A percentile compares a stretch with the other conserved stretches of the same genome.
These are phyloP conservation scores for Nicotiana obtusifolia DNA, from an alignment of 257 asterid species.

Conservation along the genomic window DNA sequence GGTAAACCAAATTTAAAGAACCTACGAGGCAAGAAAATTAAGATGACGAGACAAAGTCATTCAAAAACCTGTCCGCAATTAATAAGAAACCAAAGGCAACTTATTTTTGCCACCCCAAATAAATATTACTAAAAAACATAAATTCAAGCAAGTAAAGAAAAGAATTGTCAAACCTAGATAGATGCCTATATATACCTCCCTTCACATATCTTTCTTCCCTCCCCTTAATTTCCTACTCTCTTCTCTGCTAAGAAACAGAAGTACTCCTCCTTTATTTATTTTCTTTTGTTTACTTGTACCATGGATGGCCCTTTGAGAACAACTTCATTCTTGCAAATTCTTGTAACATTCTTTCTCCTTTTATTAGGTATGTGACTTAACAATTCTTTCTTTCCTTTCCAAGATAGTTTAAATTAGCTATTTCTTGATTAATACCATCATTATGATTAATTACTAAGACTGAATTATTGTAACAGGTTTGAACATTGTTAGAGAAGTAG, in stretches of 20 bases:
- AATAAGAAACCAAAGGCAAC: conserved; percentile 6
- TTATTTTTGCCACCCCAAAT: not conserved
- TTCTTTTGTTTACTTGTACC: not conserved
- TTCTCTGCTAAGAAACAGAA: not conserved
- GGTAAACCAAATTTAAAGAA: not conserved
- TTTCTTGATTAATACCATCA: not conserved
- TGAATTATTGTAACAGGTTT: conserved; percentile 25
- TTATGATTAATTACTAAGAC: not conserved
- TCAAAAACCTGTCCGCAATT: conserved; percentile 4
- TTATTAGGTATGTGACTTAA: conserved; percentile 23
- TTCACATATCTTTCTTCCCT: conserved; percentile 12
- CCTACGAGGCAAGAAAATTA: conserved; percentile 14
- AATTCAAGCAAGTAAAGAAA: conserved; percentile 37
- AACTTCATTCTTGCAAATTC: not conserved
- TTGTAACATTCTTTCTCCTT: conserved; percentile 18
- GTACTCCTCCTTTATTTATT: not conserved
- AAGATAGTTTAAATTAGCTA: not conserved
- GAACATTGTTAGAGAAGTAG: conserved; percentile 22
- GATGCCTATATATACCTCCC: conserved; percentile 10
- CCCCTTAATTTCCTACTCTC: conserved; percentile 15
- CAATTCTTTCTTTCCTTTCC: not conserved
- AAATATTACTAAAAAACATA: conserved; percentile 11
- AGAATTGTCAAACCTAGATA: conserved; percentile 20
- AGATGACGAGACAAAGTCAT: conserved; percentile 14
- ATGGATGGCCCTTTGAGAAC: conserved; percentile 1